Conservation (phyloP, 2,329 filamentous ascomycete species). For the Exserohilum turcica region DNA sequence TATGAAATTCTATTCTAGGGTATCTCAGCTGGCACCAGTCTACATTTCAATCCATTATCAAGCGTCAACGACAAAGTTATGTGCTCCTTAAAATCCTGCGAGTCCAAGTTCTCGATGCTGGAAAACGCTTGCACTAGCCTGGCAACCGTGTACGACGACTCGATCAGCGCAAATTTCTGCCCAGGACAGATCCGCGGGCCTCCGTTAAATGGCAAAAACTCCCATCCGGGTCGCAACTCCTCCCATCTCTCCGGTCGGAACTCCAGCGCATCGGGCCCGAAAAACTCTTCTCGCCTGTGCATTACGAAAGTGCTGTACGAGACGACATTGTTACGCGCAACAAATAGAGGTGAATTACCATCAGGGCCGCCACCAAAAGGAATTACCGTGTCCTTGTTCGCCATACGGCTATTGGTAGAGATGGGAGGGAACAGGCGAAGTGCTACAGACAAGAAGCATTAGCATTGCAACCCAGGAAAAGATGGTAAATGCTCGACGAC, state of each 20-base stretch:
- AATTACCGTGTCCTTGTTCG: slow-evolving; percentile 28
- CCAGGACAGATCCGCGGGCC: slow-evolving; percentile 30
- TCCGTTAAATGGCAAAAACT: slow-evolving; percentile 30
- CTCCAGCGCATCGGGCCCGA: slow-evolving; percentile 10
- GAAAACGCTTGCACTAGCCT: too few relatives aligned
- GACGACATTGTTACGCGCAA: slow-evolving; percentile 27
- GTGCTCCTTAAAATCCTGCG: too few relatives aligned
- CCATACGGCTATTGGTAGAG: slow-evolving; percentile 30
- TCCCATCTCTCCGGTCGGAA: slow-evolving; percentile 42
- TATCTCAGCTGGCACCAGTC: too few relatives aligned
- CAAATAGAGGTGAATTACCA: slow-evolving; percentile 27
- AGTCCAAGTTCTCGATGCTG: too few relatives aligned
- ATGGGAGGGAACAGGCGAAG: slow-evolving; percentile 35
- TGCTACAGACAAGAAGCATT: slow-evolving; percentile 30
- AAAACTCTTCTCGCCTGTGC: not conserved
- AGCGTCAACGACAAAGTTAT: too few relatives aligned
- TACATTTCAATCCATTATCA: too few relatives aligned
- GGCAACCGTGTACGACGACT: too few relatives aligned
- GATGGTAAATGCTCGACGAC: not conserved
- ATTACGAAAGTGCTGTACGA: slow-evolving; percentile 33
- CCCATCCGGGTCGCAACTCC: slow-evolving; percentile 19
- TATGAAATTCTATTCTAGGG: too few relatives aligned
- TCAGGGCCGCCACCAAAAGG: slow-evolving; percentile 36
- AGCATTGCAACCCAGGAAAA: slow-evolving; percentile 12
- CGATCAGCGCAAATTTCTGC: slow-evolving; percentile 23